These are phyloP conservation scores for Talaromyces verruculosus DNA, from an alignment of 2,329 filamentous ascomycete species.

Conservation along the genomic window DNA sequence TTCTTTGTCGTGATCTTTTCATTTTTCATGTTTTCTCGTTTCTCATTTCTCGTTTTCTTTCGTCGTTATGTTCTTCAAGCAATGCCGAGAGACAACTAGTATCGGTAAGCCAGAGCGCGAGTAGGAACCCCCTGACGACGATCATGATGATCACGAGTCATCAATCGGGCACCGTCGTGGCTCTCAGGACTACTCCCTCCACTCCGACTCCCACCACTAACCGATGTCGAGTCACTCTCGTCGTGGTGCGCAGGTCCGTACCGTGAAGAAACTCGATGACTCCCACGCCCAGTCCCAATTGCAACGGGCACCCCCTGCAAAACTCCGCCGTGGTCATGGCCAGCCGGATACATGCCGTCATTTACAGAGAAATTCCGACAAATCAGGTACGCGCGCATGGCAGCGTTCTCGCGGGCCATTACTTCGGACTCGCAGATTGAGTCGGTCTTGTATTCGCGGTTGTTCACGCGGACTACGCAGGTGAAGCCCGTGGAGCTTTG, in stretches of 20 bases:
- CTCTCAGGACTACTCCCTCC: conserved; percentile 56
- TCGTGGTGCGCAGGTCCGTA: conserved; percentile 31
- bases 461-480: conserved; percentile 91
- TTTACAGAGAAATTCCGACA: conserved; percentile 97
- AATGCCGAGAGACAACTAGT: not conserved
- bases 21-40: conserved; percentile 1
- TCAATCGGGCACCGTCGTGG: conserved; percentile 28
- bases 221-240: conserved; percentile 44
- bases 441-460: conserved; percentile 93
- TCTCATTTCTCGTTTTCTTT: not conserved
- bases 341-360: conserved; percentile 76
- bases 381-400: conserved; percentile 95
- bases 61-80: not conserved
- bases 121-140: conserved; percentile 26
- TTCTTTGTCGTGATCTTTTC: conserved; percentile 9
- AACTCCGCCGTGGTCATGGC: conserved; percentile 54
- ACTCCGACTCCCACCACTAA: conserved; percentile 50
- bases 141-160: conserved; percentile 25
- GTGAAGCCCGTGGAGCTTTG: conserved; percentile 72
- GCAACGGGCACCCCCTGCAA: conserved; percentile 64
- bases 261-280: not conserved
- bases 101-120: conserved; percentile 30
- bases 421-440: conserved; percentile 76
- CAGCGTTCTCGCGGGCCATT: conserved; percentile 87
- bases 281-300: conserved; percentile 58